Evolutionary conservation across 23 red algal genomes (phyloP).

Genomic region (Rhodosorus marinus): DNA sequence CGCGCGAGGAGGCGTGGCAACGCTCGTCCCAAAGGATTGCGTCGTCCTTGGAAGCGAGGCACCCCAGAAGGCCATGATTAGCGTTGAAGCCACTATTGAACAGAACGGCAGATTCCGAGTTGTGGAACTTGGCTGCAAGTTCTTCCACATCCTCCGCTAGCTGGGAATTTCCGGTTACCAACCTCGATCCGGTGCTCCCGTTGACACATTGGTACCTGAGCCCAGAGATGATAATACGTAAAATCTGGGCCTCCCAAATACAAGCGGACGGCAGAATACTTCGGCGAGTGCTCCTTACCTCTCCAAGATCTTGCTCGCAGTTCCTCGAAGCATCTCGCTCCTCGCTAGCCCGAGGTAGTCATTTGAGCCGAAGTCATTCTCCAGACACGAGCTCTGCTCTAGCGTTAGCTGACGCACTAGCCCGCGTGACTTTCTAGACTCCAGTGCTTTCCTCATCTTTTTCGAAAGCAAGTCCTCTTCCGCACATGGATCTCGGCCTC

Average conservation of each 20-base stretch:
- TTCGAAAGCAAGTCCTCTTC: too few species aligned
- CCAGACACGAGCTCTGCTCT: too few species aligned
- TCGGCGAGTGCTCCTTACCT: too few species aligned
- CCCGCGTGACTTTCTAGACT: too few species aligned
- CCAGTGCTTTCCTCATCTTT: too few species aligned
- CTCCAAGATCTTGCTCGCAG: too few species aligned
- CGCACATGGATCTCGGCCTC: too few species aligned
- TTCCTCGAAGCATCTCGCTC: not conserved
- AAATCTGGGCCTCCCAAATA: too few species aligned
- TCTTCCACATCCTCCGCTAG: slow-evolving; percentile 23
- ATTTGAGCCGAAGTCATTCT: slow-evolving; percentile 98
- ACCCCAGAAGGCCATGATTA: slow-evolving; percentile 54
- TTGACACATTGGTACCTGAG: too few species aligned
- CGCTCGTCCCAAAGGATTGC: slow-evolving; percentile 50
- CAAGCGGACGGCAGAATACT: too few species aligned
- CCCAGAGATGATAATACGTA: too few species aligned
- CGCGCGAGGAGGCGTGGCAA: slow-evolving; percentile 69
- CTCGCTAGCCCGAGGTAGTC: slow-evolving; percentile 76
- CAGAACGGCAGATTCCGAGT: slow-evolving; percentile 14
- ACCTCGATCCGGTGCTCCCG: slow-evolving; percentile 74
- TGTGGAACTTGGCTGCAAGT: slow-evolving; percentile 29
- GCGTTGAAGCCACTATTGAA: slow-evolving; percentile 76
- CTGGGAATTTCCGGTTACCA: slow-evolving; percentile 60
- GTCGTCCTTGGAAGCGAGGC: slow-evolving; percentile 18
- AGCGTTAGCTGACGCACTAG: too few species aligned